Conservation (phyloP, 176 grass and related monocot species). For the Oryza nivara region DNA sequence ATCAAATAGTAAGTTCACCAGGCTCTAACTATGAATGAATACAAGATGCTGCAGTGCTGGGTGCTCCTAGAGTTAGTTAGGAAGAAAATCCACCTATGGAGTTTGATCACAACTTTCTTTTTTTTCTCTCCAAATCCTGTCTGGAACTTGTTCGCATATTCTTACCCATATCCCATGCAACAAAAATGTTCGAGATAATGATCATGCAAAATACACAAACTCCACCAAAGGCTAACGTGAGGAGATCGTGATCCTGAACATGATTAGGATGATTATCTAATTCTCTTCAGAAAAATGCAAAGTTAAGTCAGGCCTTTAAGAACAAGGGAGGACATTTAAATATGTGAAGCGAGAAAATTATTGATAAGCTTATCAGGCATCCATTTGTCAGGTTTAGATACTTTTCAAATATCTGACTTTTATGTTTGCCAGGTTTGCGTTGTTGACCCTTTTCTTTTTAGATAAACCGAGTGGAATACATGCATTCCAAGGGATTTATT, state of each 20-base stretch:
- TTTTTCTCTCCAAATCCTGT: not conserved
- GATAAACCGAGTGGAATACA: conserved; percentile 93
- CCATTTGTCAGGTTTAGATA: not conserved
- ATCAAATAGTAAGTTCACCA: conserved; percentile 72
- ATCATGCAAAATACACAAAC: not conserved
- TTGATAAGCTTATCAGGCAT: conserved; percentile 21
- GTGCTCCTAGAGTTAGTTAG: too few relatives aligned
- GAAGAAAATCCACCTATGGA: not conserved
- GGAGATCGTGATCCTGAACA: not conserved
- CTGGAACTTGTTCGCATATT: not conserved
- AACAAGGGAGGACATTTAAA: not conserved
- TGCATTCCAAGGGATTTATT: conserved; percentile 94
- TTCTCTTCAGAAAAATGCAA: not conserved
- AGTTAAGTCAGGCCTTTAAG: not conserved
- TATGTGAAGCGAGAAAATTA: not conserved
- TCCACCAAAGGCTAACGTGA: not conserved
- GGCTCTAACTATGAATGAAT: not conserved
- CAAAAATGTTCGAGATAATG: not conserved
- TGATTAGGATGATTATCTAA: conserved; percentile 3
- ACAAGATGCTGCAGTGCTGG: not conserved
- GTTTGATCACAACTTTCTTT: not conserved
- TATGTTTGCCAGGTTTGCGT: not conserved
- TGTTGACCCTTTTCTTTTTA: conserved; percentile 27
- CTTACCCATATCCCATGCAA: not conserved
- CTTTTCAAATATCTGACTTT: not conserved